phyloP scores from a whole-genome alignment of 768 basidiomycete genomes.

The Naganishia vishniacii region DNA sequence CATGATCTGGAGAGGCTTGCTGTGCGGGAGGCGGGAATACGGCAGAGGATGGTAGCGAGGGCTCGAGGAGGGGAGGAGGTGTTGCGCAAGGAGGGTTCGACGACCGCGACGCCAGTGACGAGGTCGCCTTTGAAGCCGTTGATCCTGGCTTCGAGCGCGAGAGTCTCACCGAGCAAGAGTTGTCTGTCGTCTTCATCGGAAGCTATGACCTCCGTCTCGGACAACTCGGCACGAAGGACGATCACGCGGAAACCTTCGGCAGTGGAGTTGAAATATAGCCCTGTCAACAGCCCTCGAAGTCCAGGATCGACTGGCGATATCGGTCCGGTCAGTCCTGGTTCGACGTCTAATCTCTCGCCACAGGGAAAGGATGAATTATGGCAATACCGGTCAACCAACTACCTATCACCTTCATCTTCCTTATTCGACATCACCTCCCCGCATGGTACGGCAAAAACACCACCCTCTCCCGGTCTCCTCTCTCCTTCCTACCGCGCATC shows the following conservation, averaged over 20 bases:
- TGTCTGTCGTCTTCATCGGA: not conserved
- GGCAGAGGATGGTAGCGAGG: not conserved
- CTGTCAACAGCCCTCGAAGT: not conserved
- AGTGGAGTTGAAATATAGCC: conserved; percentile 1
- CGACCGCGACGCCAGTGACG: too few species aligned
- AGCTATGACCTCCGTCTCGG: not conserved
- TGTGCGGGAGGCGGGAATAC: not conserved
- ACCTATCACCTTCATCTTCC: too few species aligned
- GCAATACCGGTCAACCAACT: too few species aligned
- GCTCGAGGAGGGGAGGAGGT: not conserved
- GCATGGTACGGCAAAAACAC: too few species aligned
- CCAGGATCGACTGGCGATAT: too few species aligned
- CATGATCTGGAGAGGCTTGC: not conserved
- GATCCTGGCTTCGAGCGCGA: not conserved
- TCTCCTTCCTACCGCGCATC: too few species aligned
- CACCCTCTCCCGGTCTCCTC: too few species aligned
- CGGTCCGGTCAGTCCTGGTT: too few species aligned
- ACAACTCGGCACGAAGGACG: not conserved
- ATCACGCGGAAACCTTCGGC: conserved; percentile 3
- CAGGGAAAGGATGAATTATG: too few species aligned
- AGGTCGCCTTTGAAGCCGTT: not conserved
- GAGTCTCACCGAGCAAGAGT: not conserved
- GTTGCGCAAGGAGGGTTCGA: not conserved
- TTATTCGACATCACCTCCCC: too few species aligned
- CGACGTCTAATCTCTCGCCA: too few species aligned